These are phyloP conservation scores for Amanita pseudoporphyria DNA, from an alignment of 768 basidiomycete genomes.

Conservation along the genomic window DNA sequence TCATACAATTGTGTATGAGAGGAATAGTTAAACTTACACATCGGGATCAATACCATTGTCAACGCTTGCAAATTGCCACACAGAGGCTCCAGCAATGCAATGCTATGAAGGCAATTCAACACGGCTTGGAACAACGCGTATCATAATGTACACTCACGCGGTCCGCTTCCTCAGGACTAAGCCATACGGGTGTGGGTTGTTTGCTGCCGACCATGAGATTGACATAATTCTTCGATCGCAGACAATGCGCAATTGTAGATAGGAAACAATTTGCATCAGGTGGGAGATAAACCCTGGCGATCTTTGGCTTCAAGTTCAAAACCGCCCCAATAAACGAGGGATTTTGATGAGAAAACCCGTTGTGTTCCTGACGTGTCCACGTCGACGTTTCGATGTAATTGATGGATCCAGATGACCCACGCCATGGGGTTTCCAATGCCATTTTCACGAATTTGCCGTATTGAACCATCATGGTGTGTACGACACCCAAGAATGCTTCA, in stretches of 20 bases:
- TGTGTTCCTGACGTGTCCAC: conserved; percentile 79
- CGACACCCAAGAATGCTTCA: conserved; percentile 85
- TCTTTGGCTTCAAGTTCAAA: conserved; percentile 62
- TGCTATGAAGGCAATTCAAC: conserved; percentile 33
- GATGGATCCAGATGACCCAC: conserved; percentile 57
- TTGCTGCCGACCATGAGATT: conserved; percentile 89
- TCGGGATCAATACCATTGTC: conserved; percentile 67
- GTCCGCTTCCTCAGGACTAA: conserved; percentile 68
- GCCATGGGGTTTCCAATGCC: conserved; percentile 66
- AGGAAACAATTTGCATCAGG: conserved; percentile 88
- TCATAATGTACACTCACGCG: conserved; percentile 25
- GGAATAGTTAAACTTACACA: conserved; percentile 34
- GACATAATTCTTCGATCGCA: conserved; percentile 77
- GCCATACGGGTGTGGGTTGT: conserved; percentile 72
- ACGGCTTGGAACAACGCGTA: not conserved
- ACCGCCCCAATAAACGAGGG: conserved; percentile 80
- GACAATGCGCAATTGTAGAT: conserved; percentile 75
- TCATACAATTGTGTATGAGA: not conserved
- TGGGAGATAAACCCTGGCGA: conserved; percentile 74
- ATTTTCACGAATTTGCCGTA: conserved; percentile 87
- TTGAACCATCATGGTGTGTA: conserved; percentile 86
- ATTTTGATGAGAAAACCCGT: conserved; percentile 86
- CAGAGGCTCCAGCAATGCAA: conserved; percentile 78
- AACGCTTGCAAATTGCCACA: conserved; percentile 78
- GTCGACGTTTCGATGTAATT: conserved; percentile 89